Percentiles rank a stretch among this genome's conserved stretches.
Conservation (phyloP, 169 alveolate genomes). For the Plasmodium gallinaceum region DNA sequence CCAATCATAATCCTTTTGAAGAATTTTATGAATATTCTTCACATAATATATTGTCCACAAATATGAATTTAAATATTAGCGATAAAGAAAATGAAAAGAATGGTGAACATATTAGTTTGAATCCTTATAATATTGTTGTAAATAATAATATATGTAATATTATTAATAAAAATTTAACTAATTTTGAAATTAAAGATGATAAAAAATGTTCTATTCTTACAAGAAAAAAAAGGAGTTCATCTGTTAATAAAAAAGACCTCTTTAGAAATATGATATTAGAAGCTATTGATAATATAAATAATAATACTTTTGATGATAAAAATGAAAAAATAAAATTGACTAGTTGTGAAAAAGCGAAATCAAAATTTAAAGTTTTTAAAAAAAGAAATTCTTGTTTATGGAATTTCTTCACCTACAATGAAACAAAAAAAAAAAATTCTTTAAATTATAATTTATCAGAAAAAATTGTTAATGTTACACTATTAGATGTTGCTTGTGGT, state of each 20-base stretch:
- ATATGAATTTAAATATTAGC: background rate
- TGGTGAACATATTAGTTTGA: background rate
- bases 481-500: conserved; percentile 71
- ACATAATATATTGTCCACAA: background rate
- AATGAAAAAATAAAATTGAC: conserved; percentile 1
- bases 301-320: conserved; percentile 13
- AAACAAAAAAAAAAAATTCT: conserved; percentile 14
- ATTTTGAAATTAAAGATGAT: background rate
- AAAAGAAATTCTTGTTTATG: conserved; percentile 69
- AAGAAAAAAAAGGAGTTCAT: conserved; percentile 19
- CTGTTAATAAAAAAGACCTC: conserved; percentile 38
- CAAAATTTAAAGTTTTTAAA: conserved; percentile 65
- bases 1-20: background rate
- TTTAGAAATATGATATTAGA: conserved; percentile 30
- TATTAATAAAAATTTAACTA: background rate
- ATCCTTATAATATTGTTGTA: background rate
- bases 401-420: conserved; percentile 71
- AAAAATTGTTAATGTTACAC: conserved; percentile 46
- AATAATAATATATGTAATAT: background rate
- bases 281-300: conserved; percentile 55
- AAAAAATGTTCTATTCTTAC: background rate
- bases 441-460: conserved; percentile 20
- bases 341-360: conserved; percentile 20
- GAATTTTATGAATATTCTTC: conserved; percentile 4
- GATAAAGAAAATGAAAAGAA: background rate